Percentiles rank a stretch among this genome's conserved stretches.
These are phyloP conservation scores for Cucumis melo DNA, from an alignment of 306 rosid genomes.

Conservation along the genomic window DNA sequence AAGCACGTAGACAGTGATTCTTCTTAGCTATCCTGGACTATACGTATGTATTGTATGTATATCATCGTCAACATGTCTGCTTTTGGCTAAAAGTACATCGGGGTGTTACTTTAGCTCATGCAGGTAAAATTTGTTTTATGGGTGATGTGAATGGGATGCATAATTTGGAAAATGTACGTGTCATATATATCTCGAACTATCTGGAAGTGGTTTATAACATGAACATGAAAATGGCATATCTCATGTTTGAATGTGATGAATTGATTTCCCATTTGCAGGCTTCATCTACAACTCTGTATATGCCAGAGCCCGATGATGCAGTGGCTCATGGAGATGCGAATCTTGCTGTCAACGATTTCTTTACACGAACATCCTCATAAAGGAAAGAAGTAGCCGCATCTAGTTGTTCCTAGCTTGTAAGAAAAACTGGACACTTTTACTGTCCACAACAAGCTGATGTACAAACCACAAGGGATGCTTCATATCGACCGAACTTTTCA, in stretches of 20 bases:
- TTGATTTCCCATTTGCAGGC: conserved; percentile 34
- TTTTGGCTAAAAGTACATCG: neutral
- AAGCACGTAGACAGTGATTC: neutral
- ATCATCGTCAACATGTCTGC: too few species aligned
- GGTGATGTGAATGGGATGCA: neutral
- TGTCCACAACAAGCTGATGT: conserved; percentile 2
- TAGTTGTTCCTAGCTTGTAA: conserved; percentile 14
- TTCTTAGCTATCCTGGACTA: neutral
- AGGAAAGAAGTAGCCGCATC: conserved; percentile 7
- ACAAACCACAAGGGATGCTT: neutral
- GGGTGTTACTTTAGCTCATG: neutral
- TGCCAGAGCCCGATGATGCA: conserved; percentile 93
- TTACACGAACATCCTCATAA: conserved; percentile 52
- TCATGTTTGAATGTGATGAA: neutral
- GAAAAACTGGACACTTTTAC: neutral
- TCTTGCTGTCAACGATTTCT: conserved; percentile 86
- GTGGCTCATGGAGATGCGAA: conserved; percentile 89
- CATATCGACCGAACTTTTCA: neutral
- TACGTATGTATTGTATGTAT: neutral
- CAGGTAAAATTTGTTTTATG: neutral
- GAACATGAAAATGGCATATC: neutral
- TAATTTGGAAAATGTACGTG: neutral
- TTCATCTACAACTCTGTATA: conserved; percentile 46
- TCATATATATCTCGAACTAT: neutral
- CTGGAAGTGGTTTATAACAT: neutral